Percentiles rank a stretch among this genome's conserved stretches.
phyloP scores from a whole-genome alignment of 805 yeast species.

The Metschnikowia matae region DNA sequence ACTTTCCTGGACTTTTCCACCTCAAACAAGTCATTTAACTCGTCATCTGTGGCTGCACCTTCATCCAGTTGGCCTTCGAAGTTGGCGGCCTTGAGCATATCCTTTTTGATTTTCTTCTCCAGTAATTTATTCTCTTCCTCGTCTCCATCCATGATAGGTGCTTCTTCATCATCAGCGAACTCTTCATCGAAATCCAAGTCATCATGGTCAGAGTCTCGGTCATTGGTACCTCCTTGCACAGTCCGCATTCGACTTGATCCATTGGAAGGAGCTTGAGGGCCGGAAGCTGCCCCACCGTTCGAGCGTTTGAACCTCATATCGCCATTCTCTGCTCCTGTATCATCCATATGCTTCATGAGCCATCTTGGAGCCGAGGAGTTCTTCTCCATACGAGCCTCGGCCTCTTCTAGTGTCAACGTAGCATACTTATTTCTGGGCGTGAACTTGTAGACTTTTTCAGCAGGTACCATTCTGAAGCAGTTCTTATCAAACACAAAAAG shows the following conservation, averaged over 20 bases:
- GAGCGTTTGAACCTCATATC: constrained; percentile 45
- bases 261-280: neutral
- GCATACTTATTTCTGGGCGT: constrained; percentile 92
- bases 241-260: constrained; percentile 30
- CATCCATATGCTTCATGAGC: constrained; percentile 87
- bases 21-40: constrained; percentile 67
- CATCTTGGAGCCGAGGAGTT: constrained; percentile 79
- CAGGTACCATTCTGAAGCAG: constrained; percentile 91
- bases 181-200: constrained; percentile 95
- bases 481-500: constrained; percentile 78
- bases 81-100: constrained; percentile 78
- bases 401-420: constrained; percentile 91
- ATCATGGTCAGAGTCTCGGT: constrained; percentile 75
- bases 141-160: constrained; percentile 93
- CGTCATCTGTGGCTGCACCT: constrained; percentile 54
- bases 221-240: constrained; percentile 44
- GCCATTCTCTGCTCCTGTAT: constrained; percentile 43
- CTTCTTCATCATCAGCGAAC: constrained; percentile 98
- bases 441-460: constrained; percentile 89
- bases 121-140: constrained; percentile 92
- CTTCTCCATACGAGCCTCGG: constrained; percentile 90
- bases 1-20: constrained; percentile 60
- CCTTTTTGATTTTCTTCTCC: constrained; percentile 77
- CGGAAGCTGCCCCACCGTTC: constrained; percentile 6
- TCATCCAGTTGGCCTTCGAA: constrained; percentile 59